Percentiles rank a stretch among this genome's conserved stretches.
These are phyloP conservation scores for Tulasnella calospora DNA, from an alignment of 768 basidiomycete species.

Conservation along the genomic window DNA sequence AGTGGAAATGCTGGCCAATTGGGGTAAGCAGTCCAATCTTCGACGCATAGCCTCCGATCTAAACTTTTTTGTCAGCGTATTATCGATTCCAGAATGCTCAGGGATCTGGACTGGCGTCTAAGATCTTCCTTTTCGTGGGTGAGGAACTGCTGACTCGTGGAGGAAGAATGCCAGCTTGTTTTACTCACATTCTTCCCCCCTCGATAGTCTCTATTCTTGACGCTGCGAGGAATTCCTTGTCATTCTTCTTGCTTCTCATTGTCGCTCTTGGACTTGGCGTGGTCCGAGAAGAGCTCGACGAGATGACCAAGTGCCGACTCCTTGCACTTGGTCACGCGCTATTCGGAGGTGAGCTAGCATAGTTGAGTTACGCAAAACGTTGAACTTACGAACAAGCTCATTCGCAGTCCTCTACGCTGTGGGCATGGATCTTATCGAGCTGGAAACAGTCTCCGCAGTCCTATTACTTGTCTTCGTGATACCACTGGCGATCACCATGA, in stretches of 20 bases:
- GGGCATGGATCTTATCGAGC: slow-evolving; percentile 86
- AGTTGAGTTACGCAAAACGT: not conserved
- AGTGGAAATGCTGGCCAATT: slow-evolving; percentile 91
- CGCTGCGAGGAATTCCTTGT: slow-evolving; percentile 88
- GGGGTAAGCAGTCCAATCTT: slow-evolving; percentile 51
- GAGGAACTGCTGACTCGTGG: slow-evolving; percentile 33
- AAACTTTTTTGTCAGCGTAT: slow-evolving; percentile 52
- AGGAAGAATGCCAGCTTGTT: not conserved
- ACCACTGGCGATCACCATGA: slow-evolving; percentile 91
- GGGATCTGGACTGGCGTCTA: slow-evolving; percentile 65
- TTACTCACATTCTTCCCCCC: not conserved
- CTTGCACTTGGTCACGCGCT: slow-evolving; percentile 83
- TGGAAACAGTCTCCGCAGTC: slow-evolving; percentile 85
- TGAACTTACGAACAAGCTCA: not conserved
- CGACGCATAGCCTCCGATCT: not conserved
- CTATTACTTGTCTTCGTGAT: slow-evolving; percentile 85
- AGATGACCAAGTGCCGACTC: slow-evolving; percentile 78
- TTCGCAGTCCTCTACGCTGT: slow-evolving; percentile 78
- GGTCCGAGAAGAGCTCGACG: slow-evolving; percentile 82
- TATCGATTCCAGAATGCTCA: slow-evolving; percentile 93
- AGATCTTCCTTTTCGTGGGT: slow-evolving; percentile 91
- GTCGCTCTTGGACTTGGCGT: slow-evolving; percentile 90
- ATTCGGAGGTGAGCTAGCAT: slow-evolving; percentile 73
- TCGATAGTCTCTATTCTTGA: slow-evolving; percentile 84
- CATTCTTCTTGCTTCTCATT: slow-evolving; percentile 90